Evolutionary conservation across 1,284 basidiomycete species (phyloP).

Genomic region (Irpex rosettiformis): DNA sequence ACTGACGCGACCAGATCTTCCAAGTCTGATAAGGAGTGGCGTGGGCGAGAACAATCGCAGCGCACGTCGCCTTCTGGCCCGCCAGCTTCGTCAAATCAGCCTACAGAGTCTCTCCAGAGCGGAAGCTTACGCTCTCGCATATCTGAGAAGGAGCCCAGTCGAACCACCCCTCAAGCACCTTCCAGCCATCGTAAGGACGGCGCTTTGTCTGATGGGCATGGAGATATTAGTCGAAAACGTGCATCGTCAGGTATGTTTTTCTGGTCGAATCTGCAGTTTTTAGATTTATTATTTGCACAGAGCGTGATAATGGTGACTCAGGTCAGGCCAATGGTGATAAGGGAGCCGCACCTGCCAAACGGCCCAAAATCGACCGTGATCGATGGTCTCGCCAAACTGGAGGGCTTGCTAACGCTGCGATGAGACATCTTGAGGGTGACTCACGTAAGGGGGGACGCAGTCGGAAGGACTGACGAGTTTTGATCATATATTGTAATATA

Average conservation of each 20-base stretch:
- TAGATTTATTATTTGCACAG: slow-evolving; percentile 24
- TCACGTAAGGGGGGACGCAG: background rate
- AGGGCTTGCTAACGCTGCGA: background rate
- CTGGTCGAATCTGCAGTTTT: background rate
- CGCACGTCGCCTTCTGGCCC: slow-evolving; percentile 17
- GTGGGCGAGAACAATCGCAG: slow-evolving; percentile 21
- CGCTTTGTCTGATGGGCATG: slow-evolving; percentile 42
- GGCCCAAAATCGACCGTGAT: slow-evolving; percentile 37
- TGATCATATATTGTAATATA: background rate
- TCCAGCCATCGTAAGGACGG: slow-evolving; percentile 36
- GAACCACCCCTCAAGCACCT: slow-evolving; percentile 36
- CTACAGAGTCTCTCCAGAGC: slow-evolving; percentile 10
- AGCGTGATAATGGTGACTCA: slow-evolving; percentile 38
- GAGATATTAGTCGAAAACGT: slow-evolving; percentile 60
- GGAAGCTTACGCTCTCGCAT: slow-evolving; percentile 65
- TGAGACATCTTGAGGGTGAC: background rate
- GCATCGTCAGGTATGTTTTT: slow-evolving; percentile 55
- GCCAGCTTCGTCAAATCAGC: slow-evolving; percentile 10
- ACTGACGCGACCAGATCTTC: slow-evolving; percentile 21
- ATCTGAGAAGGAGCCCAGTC: slow-evolving; percentile 50
- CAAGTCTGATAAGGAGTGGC: slow-evolving; percentile 27
- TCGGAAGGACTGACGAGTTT: background rate
- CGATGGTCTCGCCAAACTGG: slow-evolving; percentile 25
- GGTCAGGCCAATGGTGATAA: slow-evolving; percentile 26
- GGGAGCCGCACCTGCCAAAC: slow-evolving; percentile 29